Conservation (phyloP, 805 yeast species). For the Starmerella bombicola region DNA sequence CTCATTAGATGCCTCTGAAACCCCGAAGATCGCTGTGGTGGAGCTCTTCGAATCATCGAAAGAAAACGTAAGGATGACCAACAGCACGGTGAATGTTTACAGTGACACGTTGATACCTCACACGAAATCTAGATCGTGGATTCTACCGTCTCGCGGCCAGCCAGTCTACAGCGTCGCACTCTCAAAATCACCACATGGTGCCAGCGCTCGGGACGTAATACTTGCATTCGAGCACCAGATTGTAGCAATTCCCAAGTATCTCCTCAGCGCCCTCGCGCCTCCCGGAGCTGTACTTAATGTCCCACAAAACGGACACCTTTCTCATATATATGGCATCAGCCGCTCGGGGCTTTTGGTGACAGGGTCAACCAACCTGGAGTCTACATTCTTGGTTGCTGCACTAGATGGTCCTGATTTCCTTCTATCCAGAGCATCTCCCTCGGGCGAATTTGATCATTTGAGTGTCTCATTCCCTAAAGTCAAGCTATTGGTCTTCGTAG, state of each 20-base stretch:
- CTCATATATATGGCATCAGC: conserved; percentile 39
- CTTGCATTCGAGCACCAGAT: conserved; percentile 48
- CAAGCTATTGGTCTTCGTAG: conserved; percentile 50
- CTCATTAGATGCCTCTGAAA: conserved; percentile 37
- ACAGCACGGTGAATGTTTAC: conserved; percentile 29
- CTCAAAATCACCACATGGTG: conserved; percentile 50
- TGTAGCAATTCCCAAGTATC: conserved; percentile 53
- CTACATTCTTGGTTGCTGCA: conserved; percentile 58
- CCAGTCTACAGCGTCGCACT: conserved; percentile 41
- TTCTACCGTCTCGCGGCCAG: conserved; percentile 38
- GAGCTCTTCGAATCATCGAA: conserved; percentile 63
- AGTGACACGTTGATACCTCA: conserved; percentile 35
- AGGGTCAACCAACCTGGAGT: conserved; percentile 59
- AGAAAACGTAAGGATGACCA: conserved; percentile 36
- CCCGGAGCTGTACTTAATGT: conserved; percentile 44
- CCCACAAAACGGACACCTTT: conserved; percentile 44
- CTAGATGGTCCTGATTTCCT: conserved; percentile 57
- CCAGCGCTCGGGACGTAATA: conserved; percentile 55
- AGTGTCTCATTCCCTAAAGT: conserved; percentile 53
- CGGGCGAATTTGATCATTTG: conserved; percentile 69
- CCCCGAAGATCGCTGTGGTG: conserved; percentile 50
- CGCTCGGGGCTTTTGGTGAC: conserved; percentile 33
- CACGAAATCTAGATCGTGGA: conserved; percentile 43
- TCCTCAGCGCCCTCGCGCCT: conserved; percentile 59
- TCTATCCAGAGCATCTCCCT: conserved; percentile 67